Conservation (phyloP, 768 basidiomycete species). For the Neoboletus magnificus region DNA sequence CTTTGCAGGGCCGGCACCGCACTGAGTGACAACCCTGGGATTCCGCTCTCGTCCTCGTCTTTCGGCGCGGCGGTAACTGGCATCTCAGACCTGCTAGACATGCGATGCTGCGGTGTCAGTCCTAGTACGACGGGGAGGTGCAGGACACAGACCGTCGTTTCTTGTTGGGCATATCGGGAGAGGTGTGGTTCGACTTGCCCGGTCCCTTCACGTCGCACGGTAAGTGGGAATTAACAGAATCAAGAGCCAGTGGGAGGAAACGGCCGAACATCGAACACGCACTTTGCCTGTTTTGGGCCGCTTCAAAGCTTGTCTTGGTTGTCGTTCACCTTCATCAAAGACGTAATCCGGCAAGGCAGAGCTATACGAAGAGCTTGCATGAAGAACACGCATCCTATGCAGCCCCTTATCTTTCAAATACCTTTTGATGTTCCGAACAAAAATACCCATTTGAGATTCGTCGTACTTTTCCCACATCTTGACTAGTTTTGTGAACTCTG, state of each 20-base stretch:
- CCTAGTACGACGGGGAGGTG: slow-evolving; percentile 5
- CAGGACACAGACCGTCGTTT: slow-evolving; percentile 67
- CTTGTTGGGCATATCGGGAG: slow-evolving; percentile 75
- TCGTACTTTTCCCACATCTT: slow-evolving; percentile 97
- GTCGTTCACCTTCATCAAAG: slow-evolving; percentile 78
- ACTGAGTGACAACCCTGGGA: slow-evolving; percentile 33
- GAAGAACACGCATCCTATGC: slow-evolving; percentile 14
- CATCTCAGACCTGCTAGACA: slow-evolving; percentile 42
- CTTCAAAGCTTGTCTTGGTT: slow-evolving; percentile 66
- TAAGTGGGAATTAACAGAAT: slow-evolving; percentile 22
- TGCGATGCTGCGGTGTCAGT: slow-evolving; percentile 30
- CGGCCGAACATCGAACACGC: slow-evolving; percentile 27
- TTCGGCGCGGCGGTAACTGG: slow-evolving; percentile 24
- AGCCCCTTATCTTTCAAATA: slow-evolving; percentile 32
- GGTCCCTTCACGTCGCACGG: slow-evolving; percentile 47
- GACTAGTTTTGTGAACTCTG: slow-evolving; percentile 90
- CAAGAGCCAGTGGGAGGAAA: slow-evolving; percentile 10
- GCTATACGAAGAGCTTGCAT: slow-evolving; percentile 38
- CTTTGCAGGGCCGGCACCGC: slow-evolving; percentile 33
- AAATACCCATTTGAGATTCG: slow-evolving; percentile 88
- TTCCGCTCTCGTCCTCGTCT: slow-evolving; percentile 39
- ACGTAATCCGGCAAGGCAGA: slow-evolving; percentile 77
- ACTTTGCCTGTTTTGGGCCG: slow-evolving; percentile 65
- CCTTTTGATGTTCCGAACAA: slow-evolving; percentile 92
- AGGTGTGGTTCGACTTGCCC: slow-evolving; percentile 58